Conservation (phyloP, 179 eudicot genomes). For the Beta macrorhiza region DNA sequence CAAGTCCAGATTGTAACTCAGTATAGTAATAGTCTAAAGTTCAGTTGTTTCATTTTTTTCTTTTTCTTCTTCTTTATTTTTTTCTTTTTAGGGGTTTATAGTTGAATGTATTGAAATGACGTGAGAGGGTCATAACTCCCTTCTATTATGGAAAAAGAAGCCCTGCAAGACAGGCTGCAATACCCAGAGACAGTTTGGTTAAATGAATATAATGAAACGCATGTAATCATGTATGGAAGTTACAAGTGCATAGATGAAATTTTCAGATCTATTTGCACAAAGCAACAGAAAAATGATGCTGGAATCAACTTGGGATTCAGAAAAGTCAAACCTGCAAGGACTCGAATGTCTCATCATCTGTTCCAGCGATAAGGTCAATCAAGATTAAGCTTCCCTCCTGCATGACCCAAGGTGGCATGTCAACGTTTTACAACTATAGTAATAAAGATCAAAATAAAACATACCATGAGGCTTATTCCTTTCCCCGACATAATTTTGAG, state of each 20-base stretch:
- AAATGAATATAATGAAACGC: background rate
- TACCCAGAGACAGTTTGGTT: background rate
- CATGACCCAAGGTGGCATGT: slow-evolving; percentile 29
- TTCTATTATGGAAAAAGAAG: background rate
- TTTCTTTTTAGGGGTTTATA: background rate
- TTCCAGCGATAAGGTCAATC: slow-evolving; percentile 64
- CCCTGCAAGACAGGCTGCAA: background rate
- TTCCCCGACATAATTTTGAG: slow-evolving; percentile 60
- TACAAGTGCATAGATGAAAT: background rate
- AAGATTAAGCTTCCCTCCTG: slow-evolving; percentile 69
- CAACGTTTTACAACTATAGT: background rate
- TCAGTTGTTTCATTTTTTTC: background rate
- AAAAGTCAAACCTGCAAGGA: slow-evolving; percentile 61
- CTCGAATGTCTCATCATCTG: slow-evolving; percentile 66
- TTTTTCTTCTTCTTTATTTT: background rate
- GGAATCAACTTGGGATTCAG: background rate
- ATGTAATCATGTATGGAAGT: background rate
- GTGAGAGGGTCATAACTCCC: background rate
- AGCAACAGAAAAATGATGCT: background rate
- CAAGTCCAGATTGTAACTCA: too few relatives aligned
- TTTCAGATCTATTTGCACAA: background rate
- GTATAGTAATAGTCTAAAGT: background rate
- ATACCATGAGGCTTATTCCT: slow-evolving; percentile 65
- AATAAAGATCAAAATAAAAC: slow-evolving; percentile 15
- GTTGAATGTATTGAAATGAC: background rate